phyloP scores from a whole-genome alignment of 129 eudicot species.

The Saposhnikovia divaricata region DNA sequence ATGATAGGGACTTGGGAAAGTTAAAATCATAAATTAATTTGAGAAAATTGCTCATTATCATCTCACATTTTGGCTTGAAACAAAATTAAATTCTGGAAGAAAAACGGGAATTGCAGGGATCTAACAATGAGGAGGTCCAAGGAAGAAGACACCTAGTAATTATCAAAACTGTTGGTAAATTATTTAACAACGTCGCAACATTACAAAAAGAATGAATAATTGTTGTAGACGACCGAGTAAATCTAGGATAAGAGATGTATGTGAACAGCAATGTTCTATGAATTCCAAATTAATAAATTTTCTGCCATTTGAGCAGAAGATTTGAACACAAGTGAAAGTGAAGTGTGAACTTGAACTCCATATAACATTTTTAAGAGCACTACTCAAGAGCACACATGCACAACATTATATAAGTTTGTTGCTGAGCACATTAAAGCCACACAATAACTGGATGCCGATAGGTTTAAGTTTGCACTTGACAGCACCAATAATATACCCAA shows the following conservation, averaged over 20 bases:
- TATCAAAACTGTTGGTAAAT: constrained; percentile 32
- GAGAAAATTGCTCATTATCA: constrained; percentile 21
- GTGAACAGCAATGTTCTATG: neutral
- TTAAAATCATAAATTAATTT: too few relatives aligned
- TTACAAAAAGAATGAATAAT: too few relatives aligned
- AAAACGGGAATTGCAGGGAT: constrained; percentile 45
- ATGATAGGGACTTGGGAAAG: neutral
- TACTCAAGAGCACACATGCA: neutral
- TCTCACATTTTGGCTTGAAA: neutral
- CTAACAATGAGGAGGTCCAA: constrained; percentile 6
- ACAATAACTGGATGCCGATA: neutral
- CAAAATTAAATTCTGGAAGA: constrained; percentile 18
- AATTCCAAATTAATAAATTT: neutral
- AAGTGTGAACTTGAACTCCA: neutral
- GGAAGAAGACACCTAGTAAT: constrained; percentile 51
- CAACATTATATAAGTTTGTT: neutral
- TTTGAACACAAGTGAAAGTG: too few relatives aligned
- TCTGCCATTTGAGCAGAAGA: neutral
- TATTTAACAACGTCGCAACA: too few relatives aligned
- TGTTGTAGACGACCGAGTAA: neutral
- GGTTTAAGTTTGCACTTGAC: too few relatives aligned
- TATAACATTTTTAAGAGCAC: neutral
- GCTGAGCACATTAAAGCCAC: neutral
- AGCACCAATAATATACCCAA: neutral
- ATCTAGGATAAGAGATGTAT: neutral